These are phyloP conservation scores for Pyrus communis DNA, from an alignment of 306 rosid species.

Conservation along the genomic window DNA sequence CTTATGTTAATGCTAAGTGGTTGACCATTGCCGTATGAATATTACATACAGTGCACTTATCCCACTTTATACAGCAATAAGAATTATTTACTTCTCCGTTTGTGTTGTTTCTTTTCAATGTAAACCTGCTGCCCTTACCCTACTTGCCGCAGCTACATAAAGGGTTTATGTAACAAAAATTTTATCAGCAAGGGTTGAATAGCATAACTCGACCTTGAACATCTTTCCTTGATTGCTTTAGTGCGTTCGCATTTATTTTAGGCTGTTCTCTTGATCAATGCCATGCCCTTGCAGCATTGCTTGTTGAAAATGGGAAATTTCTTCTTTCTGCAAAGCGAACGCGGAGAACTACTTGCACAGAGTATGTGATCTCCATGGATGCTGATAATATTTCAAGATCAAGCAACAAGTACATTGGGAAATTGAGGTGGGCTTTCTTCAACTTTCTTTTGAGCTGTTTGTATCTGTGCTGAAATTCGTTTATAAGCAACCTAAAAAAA, in stretches of 20 bases:
- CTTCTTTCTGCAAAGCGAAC: conserved; percentile 86
- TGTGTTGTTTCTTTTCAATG: neutral
- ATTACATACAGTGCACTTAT: neutral
- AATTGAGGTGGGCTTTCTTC: conserved; percentile 51
- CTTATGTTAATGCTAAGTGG: neutral
- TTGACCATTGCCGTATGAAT: neutral
- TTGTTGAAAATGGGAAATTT: conserved; percentile 87
- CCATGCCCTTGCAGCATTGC: conserved; percentile 50
- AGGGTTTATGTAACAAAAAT: neutral
- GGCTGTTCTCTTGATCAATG: conserved; percentile 11
- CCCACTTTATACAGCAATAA: neutral
- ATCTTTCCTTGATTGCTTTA: neutral
- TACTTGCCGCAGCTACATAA: neutral
- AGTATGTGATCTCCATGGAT: conserved; percentile 79
- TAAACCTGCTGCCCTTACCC: neutral
- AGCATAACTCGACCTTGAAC: neutral
- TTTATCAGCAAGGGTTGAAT: neutral
- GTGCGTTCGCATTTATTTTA: neutral
- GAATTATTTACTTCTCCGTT: neutral
- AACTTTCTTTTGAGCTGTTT: neutral
- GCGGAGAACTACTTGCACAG: conserved; percentile 76
- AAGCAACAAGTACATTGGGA: conserved; percentile 76
- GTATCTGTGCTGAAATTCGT: neutral
- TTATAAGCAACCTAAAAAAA: neutral
- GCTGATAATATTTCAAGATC: conserved; percentile 82